Percentiles rank a stretch among this genome's conserved stretches.
Conservation (phyloP, 768 basidiomycete genomes). For the Lentinus tigrinus region DNA sequence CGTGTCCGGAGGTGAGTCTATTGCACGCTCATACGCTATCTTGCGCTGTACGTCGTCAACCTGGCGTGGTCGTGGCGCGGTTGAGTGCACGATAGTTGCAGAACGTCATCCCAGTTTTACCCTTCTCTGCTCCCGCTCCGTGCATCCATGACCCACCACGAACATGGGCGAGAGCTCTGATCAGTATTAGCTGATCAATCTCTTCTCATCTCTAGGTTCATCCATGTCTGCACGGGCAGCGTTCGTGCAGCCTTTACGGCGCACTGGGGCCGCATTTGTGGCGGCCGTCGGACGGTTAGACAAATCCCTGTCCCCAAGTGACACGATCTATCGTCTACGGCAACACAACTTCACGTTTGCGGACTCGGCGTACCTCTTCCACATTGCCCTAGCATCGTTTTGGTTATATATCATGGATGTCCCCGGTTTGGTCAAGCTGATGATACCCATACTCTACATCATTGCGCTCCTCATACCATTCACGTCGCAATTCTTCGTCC, state of each 20-base stretch:
- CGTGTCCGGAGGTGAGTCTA: too few species aligned
- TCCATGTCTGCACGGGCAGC: not conserved
- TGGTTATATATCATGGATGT: conserved; percentile 73
- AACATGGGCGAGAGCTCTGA: too few species aligned
- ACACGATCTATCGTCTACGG: conserved; percentile 60
- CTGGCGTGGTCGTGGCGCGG: too few species aligned
- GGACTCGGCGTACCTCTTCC: conserved; percentile 66
- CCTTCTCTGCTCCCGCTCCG: too few species aligned
- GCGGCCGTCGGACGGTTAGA: conserved; percentile 69
- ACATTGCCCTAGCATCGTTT: conserved; percentile 59
- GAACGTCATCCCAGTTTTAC: too few species aligned
- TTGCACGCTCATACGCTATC: too few species aligned
- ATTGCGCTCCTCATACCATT: conserved; percentile 76
- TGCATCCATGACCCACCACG: too few species aligned
- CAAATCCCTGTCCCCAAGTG: conserved; percentile 69
- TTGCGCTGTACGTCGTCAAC: too few species aligned
- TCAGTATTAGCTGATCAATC: not conserved
- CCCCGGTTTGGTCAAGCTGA: conserved; percentile 69
- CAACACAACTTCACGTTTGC: conserved; percentile 53
- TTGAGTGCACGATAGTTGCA: too few species aligned
- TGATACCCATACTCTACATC: conserved; percentile 71
- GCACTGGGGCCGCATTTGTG: conserved; percentile 25
- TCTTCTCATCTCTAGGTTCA: not conserved
- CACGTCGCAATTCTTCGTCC: conserved; percentile 88
- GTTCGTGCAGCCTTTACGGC: conserved; percentile 15